These are phyloP conservation scores for Dipteronia dyeriana DNA, from an alignment of 345 rosid species.

Conservation along the genomic window DNA sequence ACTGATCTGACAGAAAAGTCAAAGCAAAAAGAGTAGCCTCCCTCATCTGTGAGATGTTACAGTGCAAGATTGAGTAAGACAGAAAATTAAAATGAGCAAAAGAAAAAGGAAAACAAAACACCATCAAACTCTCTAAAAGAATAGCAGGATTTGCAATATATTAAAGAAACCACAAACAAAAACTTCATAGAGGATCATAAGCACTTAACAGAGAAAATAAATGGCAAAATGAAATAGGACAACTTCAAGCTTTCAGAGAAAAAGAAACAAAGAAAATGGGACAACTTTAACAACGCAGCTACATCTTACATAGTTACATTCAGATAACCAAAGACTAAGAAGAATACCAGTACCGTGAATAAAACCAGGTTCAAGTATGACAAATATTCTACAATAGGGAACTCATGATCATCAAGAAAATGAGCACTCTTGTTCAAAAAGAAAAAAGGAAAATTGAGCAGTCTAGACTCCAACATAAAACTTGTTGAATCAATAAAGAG, in stretches of 20 bases:
- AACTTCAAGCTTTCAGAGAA: not conserved
- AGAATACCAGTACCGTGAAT: not conserved
- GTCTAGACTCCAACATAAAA: not conserved
- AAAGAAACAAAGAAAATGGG: not conserved
- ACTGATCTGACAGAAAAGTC: constrained; percentile 75
- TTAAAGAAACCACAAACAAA: not conserved
- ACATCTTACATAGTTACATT: not conserved
- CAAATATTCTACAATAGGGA: not conserved
- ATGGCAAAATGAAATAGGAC: not conserved
- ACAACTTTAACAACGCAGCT: not conserved
- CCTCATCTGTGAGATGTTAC: constrained; percentile 55
- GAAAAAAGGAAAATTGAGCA: not conserved
- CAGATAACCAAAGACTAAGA: not conserved
- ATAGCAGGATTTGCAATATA: not conserved
- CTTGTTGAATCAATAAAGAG: not conserved
- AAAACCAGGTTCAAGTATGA: not conserved
- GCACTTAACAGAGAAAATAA: too few relatives aligned
- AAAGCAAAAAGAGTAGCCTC: constrained; percentile 88
- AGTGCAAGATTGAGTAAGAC: constrained; percentile 8
- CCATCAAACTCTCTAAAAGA: constrained; percentile 7
- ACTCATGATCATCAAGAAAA: not conserved
- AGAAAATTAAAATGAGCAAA: constrained; percentile 3
- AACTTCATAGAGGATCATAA: too few relatives aligned
- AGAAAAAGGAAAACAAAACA: not conserved
- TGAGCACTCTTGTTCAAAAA: not conserved